Conservation (phyloP, 208 protist genomes). For the Trypanosoma mega region DNA sequence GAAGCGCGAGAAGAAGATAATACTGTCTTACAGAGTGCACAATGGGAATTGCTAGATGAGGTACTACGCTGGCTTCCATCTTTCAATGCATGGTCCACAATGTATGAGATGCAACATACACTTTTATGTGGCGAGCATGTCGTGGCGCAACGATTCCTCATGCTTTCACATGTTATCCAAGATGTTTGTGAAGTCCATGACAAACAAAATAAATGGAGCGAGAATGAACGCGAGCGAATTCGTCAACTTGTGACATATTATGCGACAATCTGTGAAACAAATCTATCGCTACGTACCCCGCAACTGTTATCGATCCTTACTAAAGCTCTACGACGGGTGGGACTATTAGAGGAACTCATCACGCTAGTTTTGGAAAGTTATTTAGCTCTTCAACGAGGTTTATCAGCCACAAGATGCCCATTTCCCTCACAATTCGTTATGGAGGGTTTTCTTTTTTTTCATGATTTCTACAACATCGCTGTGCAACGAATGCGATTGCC, state of each 20-base stretch:
- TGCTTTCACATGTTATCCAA: constrained; percentile 10
- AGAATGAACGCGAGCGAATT: not conserved
- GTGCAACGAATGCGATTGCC: not conserved
- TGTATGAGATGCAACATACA: constrained; percentile 2
- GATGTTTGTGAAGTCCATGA: not conserved
- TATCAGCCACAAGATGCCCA: constrained; percentile 4
- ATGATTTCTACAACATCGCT: constrained; percentile 2
- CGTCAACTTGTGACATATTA: constrained; percentile 22
- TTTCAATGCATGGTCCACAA: constrained; percentile 2
- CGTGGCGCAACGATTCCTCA: constrained; percentile 1
- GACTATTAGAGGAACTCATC: constrained; percentile 10
- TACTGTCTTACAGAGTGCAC: not conserved
- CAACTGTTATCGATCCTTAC: constrained; percentile 25
- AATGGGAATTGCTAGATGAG: constrained; percentile 19
- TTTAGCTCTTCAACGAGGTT: not conserved
- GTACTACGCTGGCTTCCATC: constrained; percentile 21
- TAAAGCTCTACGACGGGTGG: constrained; percentile 4
- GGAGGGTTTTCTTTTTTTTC: constrained; percentile 16
- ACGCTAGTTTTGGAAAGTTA: constrained; percentile 16
- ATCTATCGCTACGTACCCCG: constrained; percentile 21
- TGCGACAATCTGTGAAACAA: constrained; percentile 7
- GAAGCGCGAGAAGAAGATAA: not conserved
- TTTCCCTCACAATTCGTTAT: constrained; percentile 4
- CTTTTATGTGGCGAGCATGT: not conserved
- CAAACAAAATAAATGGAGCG: not conserved